Percentiles rank a stretch among this genome's conserved stretches.
Conservation (phyloP, 768 basidiomycete genomes). For the Punctularia strigosozonata region DNA sequence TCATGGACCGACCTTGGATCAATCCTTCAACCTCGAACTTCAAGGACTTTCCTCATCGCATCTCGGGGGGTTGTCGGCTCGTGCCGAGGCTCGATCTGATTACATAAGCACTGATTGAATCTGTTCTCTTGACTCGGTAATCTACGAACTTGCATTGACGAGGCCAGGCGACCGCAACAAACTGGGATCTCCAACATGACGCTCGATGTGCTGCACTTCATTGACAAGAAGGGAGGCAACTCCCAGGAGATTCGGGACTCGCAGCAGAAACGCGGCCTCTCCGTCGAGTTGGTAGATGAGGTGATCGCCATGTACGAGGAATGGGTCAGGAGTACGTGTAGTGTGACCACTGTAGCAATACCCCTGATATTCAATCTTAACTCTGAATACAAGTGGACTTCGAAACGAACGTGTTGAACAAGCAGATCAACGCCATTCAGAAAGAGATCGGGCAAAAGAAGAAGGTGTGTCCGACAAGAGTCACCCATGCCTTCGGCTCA, state of each 20-base stretch:
- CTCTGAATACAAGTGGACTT: constrained; percentile 57
- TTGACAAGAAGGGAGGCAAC: constrained; percentile 86
- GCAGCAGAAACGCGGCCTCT: constrained; percentile 81
- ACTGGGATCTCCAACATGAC: constrained; percentile 42
- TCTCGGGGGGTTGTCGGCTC: too few species aligned
- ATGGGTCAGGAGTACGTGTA: constrained; percentile 83
- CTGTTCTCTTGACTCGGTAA: too few species aligned
- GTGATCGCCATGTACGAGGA: constrained; percentile 84
- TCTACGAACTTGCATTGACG: neutral
- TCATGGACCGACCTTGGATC: too few species aligned
- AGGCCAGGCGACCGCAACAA: neutral
- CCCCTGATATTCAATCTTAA: neutral
- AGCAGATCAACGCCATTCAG: constrained; percentile 82
- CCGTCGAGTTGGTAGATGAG: constrained; percentile 90
- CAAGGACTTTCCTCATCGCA: too few species aligned
- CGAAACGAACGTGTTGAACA: constrained; percentile 64
- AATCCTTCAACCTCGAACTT: too few species aligned
- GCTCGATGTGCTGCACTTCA: constrained; percentile 68
- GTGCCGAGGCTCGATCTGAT: too few species aligned
- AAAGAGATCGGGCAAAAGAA: constrained; percentile 93
- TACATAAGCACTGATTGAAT: too few species aligned
- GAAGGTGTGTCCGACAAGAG: constrained; percentile 41
- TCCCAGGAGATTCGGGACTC: constrained; percentile 84
- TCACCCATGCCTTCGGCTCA: neutral
- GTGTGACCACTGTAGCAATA: neutral